Percentiles rank a stretch among this genome's conserved stretches.
Conservation (phyloP, 306 rosid genomes). For the Dalbergia oliveri region DNA sequence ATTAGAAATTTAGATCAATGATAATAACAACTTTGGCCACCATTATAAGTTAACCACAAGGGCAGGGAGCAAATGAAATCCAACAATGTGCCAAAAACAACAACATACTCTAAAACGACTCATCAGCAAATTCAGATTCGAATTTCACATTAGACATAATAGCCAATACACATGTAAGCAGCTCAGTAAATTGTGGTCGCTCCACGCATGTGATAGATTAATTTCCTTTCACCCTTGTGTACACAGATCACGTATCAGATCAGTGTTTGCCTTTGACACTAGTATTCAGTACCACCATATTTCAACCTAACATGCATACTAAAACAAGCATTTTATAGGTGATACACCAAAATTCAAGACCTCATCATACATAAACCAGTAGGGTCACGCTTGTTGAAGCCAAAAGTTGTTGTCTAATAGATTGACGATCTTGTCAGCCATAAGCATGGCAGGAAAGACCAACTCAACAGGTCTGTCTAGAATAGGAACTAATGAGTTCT, state of each 20-base stretch:
- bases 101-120: not conserved
- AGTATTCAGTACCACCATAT: not conserved
- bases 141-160: conserved; percentile 23
- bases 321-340: conserved; percentile 32
- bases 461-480: conserved; percentile 16
- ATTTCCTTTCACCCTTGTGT: not conserved
- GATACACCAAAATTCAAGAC: not conserved
- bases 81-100: not conserved
- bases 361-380: not conserved
- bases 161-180: not conserved
- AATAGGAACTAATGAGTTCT: not conserved
- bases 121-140: not conserved
- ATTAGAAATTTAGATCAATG: not conserved
- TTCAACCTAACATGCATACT: conserved; percentile 24
- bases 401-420: conserved; percentile 21
- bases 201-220: not conserved
- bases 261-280: not conserved
- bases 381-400: not conserved
- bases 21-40: not conserved
- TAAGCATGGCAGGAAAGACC: not conserved
- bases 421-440: conserved; percentile 6
- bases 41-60: not conserved
- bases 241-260: not conserved
- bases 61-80: not conserved
- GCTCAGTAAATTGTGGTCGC: not conserved